Percentiles rank a stretch among this genome's conserved stretches.
Evolutionary conservation across 768 basidiomycete species (phyloP).

Genomic region (Pisolithus sp.): DNA sequence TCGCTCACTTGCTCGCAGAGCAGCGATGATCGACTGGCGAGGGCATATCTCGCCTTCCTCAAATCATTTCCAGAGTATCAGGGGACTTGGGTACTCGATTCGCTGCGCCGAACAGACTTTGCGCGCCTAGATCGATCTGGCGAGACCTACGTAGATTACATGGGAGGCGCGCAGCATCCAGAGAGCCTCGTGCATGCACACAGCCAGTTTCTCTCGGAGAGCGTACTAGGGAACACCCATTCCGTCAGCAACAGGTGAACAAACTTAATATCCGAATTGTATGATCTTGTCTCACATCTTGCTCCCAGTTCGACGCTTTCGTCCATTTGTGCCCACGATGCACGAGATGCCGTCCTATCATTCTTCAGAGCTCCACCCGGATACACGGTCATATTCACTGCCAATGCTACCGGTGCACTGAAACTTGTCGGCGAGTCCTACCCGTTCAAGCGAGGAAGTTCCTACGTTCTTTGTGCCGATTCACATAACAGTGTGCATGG

Average conservation of each 20-base stretch:
- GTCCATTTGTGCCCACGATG: slow-evolving; percentile 57
- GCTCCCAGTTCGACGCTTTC: slow-evolving; percentile 61
- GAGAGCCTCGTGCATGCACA: slow-evolving; percentile 70
- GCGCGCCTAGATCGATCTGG: slow-evolving; percentile 49
- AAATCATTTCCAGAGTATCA: slow-evolving; percentile 47
- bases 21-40: slow-evolving; percentile 27
- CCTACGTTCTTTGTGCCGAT: slow-evolving; percentile 65
- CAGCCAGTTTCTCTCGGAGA: slow-evolving; percentile 57
- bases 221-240: slow-evolving; percentile 77
- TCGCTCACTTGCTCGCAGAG: slow-evolving; percentile 17
- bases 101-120: slow-evolving; percentile 59
- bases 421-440: slow-evolving; percentile 81
- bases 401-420: slow-evolving; percentile 73
- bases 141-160: slow-evolving; percentile 81
- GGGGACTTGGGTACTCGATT: slow-evolving; percentile 65
- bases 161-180: slow-evolving; percentile 79
- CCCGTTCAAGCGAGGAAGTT: slow-evolving; percentile 54
- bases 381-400: slow-evolving; percentile 77
- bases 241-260: slow-evolving; percentile 71
- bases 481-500: slow-evolving; percentile 85
- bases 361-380: slow-evolving; percentile 73
- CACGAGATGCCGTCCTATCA: slow-evolving; percentile 63
- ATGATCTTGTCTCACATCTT: not conserved
- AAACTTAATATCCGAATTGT: not conserved
- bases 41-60: slow-evolving; percentile 46